Conservation (phyloP, 2,329 filamentous ascomycete genomes). For the Metarhizium brunneum region DNA sequence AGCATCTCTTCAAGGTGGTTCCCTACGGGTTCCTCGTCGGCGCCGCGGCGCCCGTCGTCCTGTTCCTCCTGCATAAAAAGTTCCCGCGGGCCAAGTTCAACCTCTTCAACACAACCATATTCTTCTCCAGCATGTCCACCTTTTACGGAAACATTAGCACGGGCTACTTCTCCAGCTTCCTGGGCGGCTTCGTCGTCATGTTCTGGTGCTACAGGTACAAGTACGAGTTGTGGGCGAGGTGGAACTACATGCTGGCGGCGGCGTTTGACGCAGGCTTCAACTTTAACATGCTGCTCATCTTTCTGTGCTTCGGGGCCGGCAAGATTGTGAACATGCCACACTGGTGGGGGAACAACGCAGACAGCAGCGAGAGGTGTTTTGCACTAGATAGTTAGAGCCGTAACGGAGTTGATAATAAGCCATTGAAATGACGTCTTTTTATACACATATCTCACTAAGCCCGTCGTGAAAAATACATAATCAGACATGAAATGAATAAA, state of each 20-base stretch:
- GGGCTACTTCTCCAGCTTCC: conserved; percentile 45
- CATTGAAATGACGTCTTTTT: no score
- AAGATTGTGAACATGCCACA: conserved; percentile 50
- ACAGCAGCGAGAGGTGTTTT: conserved; percentile 50
- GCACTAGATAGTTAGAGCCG: conserved; percentile 22
- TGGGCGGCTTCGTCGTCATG: conserved; percentile 53
- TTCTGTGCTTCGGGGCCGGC: conserved; percentile 47
- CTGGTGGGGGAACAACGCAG: conserved; percentile 53
- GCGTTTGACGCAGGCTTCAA: conserved; percentile 56
- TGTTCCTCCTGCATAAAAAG: conserved; percentile 40
- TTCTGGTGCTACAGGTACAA: conserved; percentile 46
- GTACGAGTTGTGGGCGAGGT: conserved; percentile 48
- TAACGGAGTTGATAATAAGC: no score
- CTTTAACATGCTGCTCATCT: conserved; percentile 51
- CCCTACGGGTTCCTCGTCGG: conserved; percentile 46
- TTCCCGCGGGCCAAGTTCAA: conserved; percentile 46
- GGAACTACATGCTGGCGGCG: conserved; percentile 52
- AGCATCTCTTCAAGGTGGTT: conserved; percentile 36
- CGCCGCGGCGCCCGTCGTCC: conserved; percentile 31
- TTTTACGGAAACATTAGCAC: conserved; percentile 56
- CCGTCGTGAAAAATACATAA: no score
- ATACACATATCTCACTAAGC: no score
- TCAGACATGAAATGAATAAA: no score
- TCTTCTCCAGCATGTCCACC: conserved; percentile 43
- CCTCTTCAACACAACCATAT: conserved; percentile 53